phyloP scores from a whole-genome alignment of 2,329 filamentous ascomycete genomes.

The Penicillium hesseltinei region DNA sequence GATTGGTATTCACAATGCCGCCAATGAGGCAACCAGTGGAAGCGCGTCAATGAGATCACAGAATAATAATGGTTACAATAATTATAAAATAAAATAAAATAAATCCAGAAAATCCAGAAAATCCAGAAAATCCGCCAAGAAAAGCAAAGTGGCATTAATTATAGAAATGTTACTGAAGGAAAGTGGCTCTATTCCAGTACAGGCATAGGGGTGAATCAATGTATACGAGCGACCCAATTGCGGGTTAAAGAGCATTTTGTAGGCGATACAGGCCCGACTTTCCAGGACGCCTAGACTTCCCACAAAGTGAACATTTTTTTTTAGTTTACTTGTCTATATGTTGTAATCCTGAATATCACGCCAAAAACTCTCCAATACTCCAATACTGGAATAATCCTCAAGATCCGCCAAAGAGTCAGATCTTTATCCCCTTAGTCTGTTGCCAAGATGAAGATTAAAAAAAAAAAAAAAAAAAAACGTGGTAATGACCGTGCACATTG shows the following conservation, averaged over 20 bases:
- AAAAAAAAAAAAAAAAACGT: slow-evolving; percentile 2
- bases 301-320: too few species aligned
- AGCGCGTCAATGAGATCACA: slow-evolving; percentile 2
- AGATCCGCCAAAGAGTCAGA: slow-evolving; percentile 20
- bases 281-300: not conserved
- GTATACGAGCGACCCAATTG: slow-evolving; percentile 6
- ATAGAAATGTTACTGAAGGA: not conserved
- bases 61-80: not conserved
- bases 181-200: not conserved
- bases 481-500: slow-evolving; percentile 2
- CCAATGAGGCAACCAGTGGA: slow-evolving; percentile 11
- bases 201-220: slow-evolving; percentile 3
- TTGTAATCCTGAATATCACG: not conserved
- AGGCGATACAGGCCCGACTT: slow-evolving; percentile 1
- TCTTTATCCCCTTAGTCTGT: slow-evolving; percentile 28
- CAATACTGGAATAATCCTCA: not conserved
- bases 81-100: not conserved
- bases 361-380: not conserved
- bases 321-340: not conserved
- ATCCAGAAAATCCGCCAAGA: not conserved
- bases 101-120: not conserved
- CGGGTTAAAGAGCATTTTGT: not conserved
- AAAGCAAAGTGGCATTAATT: not conserved
- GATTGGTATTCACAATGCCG: slow-evolving; percentile 5
- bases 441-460: slow-evolving; percentile 17